Base-by-base conservation (phyloP, 306 rosid genomes). In the Neltuma alba region DNA sequence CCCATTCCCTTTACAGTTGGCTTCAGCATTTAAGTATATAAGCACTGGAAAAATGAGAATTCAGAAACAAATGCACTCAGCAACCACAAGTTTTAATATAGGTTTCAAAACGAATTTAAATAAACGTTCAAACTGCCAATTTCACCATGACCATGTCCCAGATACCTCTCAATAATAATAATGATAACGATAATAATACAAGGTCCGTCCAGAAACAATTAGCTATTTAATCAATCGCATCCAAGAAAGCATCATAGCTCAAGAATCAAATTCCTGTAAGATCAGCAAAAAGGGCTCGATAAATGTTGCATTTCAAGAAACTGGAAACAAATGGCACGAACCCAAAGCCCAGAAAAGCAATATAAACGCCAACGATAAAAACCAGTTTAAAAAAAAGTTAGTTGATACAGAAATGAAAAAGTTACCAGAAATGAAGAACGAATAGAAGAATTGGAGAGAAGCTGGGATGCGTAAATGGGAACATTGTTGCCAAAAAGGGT, bases 401-500 rank as follows among this genome's bases (percentile, higher is more conserved):
- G n/a, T 47, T n/a, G 16, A 71, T 0, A 30, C 3, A 20, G 33
- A 82, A 68, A 28, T 50, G 28, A 15, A 20, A 30, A 52, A 52
- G 57, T 62, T 82, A 83, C 87, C 85, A n/a, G 68, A 42, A 81
- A 76, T 25, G 73, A 64, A 80, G 69, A 33, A 63, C 77, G 44
- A 40, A 72, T 63, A 58, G 88, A 80, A 73, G 89, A 79, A 57
- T 77, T 71, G 68, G 88, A 78, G 50, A 69, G 58, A 41, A 79
- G 77, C 62, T 89, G 89, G 58, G 98, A 88, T 47, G 82, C 86
- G 45, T 83, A 89, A 85, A 92, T 82, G 73, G 98, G 90, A 57
- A 83, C 87, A 70, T 88, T 86, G 83, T 87, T 84, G 65, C 93
- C 89, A 28, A 89, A 87, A 72, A 92, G 89, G 62, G 89, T 91